phyloP scores from a whole-genome alignment of 768 basidiomycete species.

The Leccinum sublutescens region DNA sequence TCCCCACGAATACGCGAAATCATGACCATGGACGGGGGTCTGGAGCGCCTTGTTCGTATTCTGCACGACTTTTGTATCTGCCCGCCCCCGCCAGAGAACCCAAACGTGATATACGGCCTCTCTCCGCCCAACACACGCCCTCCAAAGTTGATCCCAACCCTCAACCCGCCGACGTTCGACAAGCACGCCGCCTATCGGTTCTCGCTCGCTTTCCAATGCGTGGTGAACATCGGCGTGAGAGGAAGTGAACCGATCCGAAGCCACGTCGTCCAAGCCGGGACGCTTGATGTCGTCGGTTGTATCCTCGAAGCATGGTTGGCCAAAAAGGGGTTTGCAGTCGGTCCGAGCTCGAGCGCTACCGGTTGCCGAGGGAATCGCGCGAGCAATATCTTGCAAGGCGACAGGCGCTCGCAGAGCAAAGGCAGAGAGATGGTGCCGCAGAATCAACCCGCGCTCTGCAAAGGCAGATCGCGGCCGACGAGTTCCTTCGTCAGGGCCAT shows the following conservation, averaged over 20 bases:
- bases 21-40: conserved; percentile 95
- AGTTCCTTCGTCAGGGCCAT: conserved; percentile 21
- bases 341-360: conserved; percentile 73
- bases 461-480: conserved; percentile 43
- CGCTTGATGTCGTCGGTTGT: conserved; percentile 89
- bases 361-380: conserved; percentile 69
- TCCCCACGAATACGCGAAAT: conserved; percentile 98
- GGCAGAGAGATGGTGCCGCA: conserved; percentile 55
- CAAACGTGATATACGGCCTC: conserved; percentile 74
- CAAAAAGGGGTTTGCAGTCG: conserved; percentile 82
- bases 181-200: conserved; percentile 87
- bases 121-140: conserved; percentile 60
- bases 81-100: conserved; percentile 80
- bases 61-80: conserved; percentile 84
- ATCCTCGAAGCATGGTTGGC: conserved; percentile 93
- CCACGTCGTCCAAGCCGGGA: conserved; percentile 94
- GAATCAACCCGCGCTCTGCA: conserved; percentile 58
- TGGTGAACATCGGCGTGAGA: conserved; percentile 95
- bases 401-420: conserved; percentile 51
- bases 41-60: conserved; percentile 92
- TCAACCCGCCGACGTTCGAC: conserved; percentile 70
- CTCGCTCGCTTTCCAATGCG: conserved; percentile 91
- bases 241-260: conserved; percentile 91
- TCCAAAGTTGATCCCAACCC: conserved; percentile 53
- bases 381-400: conserved; percentile 69